These are phyloP conservation scores for Selenicereus undatus DNA, from an alignment of 148 eudicot genomes.

Conservation along the genomic window DNA sequence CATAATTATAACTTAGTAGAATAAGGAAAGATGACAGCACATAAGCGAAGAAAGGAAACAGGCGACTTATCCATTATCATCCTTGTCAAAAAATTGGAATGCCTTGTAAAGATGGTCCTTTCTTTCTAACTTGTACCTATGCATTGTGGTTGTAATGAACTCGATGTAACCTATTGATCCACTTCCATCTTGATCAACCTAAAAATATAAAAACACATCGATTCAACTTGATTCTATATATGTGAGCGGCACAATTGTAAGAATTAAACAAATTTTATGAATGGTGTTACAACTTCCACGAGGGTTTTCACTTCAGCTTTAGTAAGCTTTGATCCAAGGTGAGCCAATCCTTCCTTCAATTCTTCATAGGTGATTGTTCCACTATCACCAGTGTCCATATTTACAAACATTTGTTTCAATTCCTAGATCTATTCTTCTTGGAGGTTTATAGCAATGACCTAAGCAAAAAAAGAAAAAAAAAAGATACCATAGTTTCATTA, in stretches of 20 bases:
- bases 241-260: not conserved
- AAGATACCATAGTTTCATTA: not conserved
- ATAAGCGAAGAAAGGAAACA: not conserved
- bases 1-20: too few relatives aligned
- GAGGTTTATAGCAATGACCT: constrained; percentile 83
- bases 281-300: constrained; percentile 79
- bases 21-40: not conserved
- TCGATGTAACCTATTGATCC: constrained; percentile 92
- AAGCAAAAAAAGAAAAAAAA: not conserved
- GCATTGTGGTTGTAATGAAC: constrained; percentile 91
- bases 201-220: constrained; percentile 1
- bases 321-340: constrained; percentile 82
- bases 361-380: constrained; percentile 86
- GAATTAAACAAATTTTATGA: not conserved
- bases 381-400: constrained; percentile 74
- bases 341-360: constrained; percentile 70
- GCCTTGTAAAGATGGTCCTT: constrained; percentile 81
- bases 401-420: constrained; percentile 75
- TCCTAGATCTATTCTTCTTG: constrained; percentile 82
- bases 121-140: constrained; percentile 71
- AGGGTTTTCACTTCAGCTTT: constrained; percentile 84
- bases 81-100: constrained; percentile 75
- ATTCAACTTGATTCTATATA: not conserved
- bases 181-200: constrained; percentile 93
- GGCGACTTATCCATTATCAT: constrained; percentile 63